A percentile compares a stretch with the other conserved stretches of the same genome.
phyloP scores from a whole-genome alignment of 805 yeast genomes.

The Cyberlindnera misumaiensis region DNA sequence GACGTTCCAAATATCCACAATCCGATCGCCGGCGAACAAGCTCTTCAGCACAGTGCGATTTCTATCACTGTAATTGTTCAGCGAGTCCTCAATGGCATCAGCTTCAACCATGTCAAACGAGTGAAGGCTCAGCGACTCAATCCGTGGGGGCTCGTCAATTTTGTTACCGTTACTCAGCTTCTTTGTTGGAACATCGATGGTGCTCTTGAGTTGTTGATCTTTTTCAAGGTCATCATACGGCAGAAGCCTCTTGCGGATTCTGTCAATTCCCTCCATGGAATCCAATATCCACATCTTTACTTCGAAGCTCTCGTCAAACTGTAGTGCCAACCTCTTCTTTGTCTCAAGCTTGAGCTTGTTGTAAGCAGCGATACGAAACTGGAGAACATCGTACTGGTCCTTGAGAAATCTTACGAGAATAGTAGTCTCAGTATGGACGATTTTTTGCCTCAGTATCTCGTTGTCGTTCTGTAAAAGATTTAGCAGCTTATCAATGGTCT shows the following conservation, averaged over 20 bases:
- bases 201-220: constrained; percentile 36
- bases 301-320: constrained; percentile 15
- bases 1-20: constrained; percentile 67
- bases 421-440: constrained; percentile 35
- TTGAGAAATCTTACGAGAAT: constrained; percentile 49
- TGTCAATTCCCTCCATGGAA: constrained; percentile 59
- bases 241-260: constrained; percentile 58
- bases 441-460: constrained; percentile 16
- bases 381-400: constrained; percentile 57
- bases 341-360: constrained; percentile 39
- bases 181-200: constrained; percentile 33
- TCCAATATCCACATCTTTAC: constrained; percentile 45
- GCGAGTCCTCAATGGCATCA: constrained; percentile 27
- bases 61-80: constrained; percentile 47
- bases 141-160: constrained; percentile 10
- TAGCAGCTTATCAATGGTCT: constrained; percentile 14
- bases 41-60: constrained; percentile 70
- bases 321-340: constrained; percentile 26
- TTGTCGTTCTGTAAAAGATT: constrained; percentile 13
- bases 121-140: constrained; percentile 21
- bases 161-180: constrained; percentile 10
- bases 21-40: constrained; percentile 61
- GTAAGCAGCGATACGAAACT: constrained; percentile 41
- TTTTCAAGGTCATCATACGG: constrained; percentile 44
- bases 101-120: constrained; percentile 42